phyloP scores from a whole-genome alignment of 495 filamentous ascomycete species.

The Penicillium arizonense region DNA sequence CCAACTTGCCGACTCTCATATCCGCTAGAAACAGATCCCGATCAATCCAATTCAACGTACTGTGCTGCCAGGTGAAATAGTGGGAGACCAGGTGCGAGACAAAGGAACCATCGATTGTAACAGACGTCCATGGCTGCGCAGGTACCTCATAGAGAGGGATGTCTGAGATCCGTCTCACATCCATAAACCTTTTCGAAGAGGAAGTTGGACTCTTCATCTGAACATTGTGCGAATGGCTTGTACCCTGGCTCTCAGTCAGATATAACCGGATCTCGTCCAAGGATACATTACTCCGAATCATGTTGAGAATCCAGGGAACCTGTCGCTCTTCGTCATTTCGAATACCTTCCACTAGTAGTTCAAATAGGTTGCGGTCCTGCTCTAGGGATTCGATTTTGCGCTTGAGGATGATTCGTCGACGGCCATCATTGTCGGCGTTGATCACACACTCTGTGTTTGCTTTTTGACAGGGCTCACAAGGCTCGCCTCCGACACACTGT shows the following conservation, averaged over 20 bases:
- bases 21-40: slow-evolving; percentile 36
- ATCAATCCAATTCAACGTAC: slow-evolving; percentile 34
- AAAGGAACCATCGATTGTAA: slow-evolving; percentile 37
- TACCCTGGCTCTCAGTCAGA: neutral
- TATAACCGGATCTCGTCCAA: slow-evolving; percentile 13
- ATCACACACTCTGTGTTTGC: slow-evolving; percentile 15
- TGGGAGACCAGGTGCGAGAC: slow-evolving; percentile 42
- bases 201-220: neutral
- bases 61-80: slow-evolving; percentile 42
- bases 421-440: slow-evolving; percentile 24
- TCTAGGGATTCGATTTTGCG: slow-evolving; percentile 25
- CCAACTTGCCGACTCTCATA: slow-evolving; percentile 23
- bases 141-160: slow-evolving; percentile 26
- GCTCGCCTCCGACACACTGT: slow-evolving; percentile 10
- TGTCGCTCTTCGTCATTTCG: slow-evolving; percentile 12
- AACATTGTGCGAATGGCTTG: neutral
- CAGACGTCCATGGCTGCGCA: slow-evolving; percentile 39
- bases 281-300: slow-evolving; percentile 22
- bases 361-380: slow-evolving; percentile 20
- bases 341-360: slow-evolving; percentile 18
- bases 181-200: slow-evolving; percentile 9
- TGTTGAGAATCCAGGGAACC: slow-evolving; percentile 11
- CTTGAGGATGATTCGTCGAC: slow-evolving; percentile 20
- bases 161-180: slow-evolving; percentile 20
- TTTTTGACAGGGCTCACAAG: slow-evolving; percentile 14